Base-by-base conservation (phyloP, 73 alveolate genomes). In the Symbiodinium pilosum region DNA sequence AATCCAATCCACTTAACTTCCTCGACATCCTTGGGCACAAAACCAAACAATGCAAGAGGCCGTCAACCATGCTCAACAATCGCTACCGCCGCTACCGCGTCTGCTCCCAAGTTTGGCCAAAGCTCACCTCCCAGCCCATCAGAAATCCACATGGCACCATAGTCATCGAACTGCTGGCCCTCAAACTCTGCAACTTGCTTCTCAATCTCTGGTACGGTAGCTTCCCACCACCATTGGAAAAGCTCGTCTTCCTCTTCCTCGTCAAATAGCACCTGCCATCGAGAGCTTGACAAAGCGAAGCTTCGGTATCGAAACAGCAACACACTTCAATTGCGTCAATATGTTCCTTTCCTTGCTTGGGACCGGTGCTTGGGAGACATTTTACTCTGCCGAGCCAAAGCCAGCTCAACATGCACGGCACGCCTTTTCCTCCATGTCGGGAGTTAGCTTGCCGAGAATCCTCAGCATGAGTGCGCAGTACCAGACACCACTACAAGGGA, bases 161-260 rank as follows among this genome's bases (percentile, higher is more conserved):
- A 91, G 30, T 91, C 97, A 32, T 91, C 97, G 20, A 91, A 91
- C 68, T 91, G 97, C 97, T 91, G 97, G 43, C 97, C 97, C 88
- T 91, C 88, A 36, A 91, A 91, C 32, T 91, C 97, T 24, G 97
- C 97, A 14, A 91, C 97, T 81, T 91, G 97, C 97, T 91, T 91
- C 81, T 91, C 97, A 18, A 91, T 91, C 40, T 91, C 97, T 4
- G 97, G 97, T 18, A 91, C 97, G 59, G 97, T 91, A 6, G 97
- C 97, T 32, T 91, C 97, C 97, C 97, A 91, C 97, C 97, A 91
- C 97, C 97, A 91, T 32, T 91, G 97, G 89, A 91, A 91, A 43
- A 91, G 97, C 51, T 91, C 97, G 84, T 91, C 97, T 34, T 91
- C 97, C 26, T 91, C 97, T 18, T 91, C 97, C 84, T 91, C 97